Evolutionary conservation across 2,329 filamentous ascomycete genomes (phyloP), one percentile per base, ranked within the genome.

Genomic region (Phaeosphaeriaceae sp.): DNA sequence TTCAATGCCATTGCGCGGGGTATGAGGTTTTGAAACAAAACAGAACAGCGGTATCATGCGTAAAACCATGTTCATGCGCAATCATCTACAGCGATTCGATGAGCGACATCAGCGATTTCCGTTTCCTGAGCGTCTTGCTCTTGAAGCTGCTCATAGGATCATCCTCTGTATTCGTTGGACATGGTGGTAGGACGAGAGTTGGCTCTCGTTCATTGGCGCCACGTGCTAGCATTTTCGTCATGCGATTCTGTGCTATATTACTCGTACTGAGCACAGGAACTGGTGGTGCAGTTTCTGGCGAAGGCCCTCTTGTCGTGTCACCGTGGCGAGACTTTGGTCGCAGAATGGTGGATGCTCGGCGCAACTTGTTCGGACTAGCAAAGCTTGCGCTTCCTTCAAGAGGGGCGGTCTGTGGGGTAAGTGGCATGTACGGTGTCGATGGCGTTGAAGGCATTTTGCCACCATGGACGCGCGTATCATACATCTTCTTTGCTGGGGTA

Each of bases 41-140:
- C 49, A 18, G 42, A 23, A 34, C 26, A 16, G 23, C 23, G 23
- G 5, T 11, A 8, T 11, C 23, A 26, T 26, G 16, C 29, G 30
- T 7, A 21, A 13, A 15, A 33, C 16, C 21, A 26, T 9, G 15
- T 39, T 46, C 21, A 40, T 33, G 43, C 29, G 20, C 36, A 15
- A 46, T 45, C n/a, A 13, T 40, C 38, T 54, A 54, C 16, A 65
- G 45, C 39, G 59, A 59, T 40, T 54, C 49, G 37, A 71, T 61
- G 41, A 73, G 59, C 42, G 71, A 69, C 67, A 74, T 71, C 20
- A 72, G 51, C 30, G 69, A 72, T 53, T 71, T 73, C 36, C 71
- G 61, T 61, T 73, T 73, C 34, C 62, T 64, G 26, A 74, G 33
- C 30, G 57, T 58, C 33, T 63, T 61, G 36, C 56, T 56, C 50